Conservation (phyloP, 257 asterid species). For the Scutellaria baicalensis region DNA sequence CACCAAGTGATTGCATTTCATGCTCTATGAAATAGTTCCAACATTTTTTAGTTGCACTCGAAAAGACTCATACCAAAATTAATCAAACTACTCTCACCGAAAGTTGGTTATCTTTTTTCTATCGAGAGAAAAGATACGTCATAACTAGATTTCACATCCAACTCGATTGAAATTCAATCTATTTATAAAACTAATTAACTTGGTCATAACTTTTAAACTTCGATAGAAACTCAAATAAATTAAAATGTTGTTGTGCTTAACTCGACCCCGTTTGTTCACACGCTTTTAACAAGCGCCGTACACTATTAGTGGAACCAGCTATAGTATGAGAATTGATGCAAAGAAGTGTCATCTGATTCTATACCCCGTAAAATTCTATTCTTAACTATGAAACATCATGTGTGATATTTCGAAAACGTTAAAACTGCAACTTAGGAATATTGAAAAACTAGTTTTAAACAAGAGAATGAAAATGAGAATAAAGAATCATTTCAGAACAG, state of each 20-base stretch:
- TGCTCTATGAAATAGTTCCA: not conserved
- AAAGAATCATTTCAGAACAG: not conserved
- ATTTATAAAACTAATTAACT: not conserved
- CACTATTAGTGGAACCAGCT: not conserved
- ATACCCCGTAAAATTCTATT: not conserved
- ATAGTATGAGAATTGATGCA: not conserved
- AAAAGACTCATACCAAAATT: no score
- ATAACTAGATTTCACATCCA: no score
- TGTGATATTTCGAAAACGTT: not conserved
- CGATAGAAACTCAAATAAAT: not conserved
- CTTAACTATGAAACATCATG: not conserved
- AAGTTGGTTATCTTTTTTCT: no score
- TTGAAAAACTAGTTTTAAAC: not conserved
- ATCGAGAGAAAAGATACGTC: no score
- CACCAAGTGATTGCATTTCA: constrained; percentile 5
- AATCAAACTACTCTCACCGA: no score
- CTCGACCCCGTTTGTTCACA: not conserved
- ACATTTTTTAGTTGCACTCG: no score
- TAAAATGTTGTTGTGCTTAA: not conserved
- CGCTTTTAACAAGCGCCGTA: not conserved
- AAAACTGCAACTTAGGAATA: not conserved
- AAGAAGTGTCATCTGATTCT: not conserved
- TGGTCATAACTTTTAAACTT: not conserved
- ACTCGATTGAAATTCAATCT: not conserved
- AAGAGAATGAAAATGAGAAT: not conserved